Percentiles rank a stretch among this genome's conserved stretches.
These are phyloP conservation scores for Penicillium canescens DNA, from an alignment of 495 filamentous ascomycete species.

Conservation along the genomic window DNA sequence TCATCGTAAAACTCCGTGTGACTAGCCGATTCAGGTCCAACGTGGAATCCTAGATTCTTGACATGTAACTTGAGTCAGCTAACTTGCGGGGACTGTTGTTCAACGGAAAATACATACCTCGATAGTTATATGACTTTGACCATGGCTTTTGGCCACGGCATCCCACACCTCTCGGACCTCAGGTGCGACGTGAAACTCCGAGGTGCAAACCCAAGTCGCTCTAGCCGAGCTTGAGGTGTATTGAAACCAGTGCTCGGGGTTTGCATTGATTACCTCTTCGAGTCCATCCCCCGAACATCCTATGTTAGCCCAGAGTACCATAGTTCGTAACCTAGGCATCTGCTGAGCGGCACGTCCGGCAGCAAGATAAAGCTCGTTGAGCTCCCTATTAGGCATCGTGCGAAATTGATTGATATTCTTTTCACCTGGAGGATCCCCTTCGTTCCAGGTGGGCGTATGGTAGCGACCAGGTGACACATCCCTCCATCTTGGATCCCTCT, in stretches of 20 bases:
- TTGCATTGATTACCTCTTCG: no score
- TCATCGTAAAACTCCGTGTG: background rate
- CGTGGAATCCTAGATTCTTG: background rate
- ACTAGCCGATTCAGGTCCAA: background rate
- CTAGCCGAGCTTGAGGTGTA: background rate
- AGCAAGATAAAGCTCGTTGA: background rate
- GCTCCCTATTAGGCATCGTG: background rate
- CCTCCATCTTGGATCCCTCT: background rate
- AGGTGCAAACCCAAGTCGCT: background rate
- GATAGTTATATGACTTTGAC: background rate
- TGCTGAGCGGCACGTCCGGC: background rate
- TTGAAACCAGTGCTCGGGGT: background rate
- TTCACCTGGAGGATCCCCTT: no score
- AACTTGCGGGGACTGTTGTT: background rate
- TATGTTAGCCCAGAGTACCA: background rate
- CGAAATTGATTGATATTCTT: background rate
- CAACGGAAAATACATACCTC: background rate
- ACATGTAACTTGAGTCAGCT: background rate
- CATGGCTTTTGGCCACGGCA: background rate
- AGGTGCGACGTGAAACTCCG: background rate
- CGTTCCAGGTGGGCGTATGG: no score
- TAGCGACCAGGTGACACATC: background rate
- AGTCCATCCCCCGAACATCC: no score
- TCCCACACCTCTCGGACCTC: background rate
- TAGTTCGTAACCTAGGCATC: background rate